A percentile compares a stretch with the other conserved stretches of the same genome.
Conservation (phyloP, 2,329 filamentous ascomycete species). For the Pestalotiopsis sp. region DNA sequence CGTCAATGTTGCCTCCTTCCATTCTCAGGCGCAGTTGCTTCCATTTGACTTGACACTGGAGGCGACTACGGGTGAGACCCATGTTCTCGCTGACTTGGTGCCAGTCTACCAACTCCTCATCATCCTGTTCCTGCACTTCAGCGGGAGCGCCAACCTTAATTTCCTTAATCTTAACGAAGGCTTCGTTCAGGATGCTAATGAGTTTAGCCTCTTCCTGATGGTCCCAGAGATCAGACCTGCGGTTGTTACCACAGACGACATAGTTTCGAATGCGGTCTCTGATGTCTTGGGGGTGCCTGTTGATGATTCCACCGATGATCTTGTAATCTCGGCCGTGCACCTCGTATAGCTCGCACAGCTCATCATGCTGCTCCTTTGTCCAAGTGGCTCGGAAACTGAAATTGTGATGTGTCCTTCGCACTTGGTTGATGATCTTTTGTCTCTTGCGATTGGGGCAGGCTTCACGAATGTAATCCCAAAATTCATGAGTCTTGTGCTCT, state of each 20-base stretch:
- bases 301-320: conserved; percentile 61
- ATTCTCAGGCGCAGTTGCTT: conserved; percentile 41
- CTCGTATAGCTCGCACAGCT: conserved; percentile 49
- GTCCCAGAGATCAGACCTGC: conserved; percentile 60
- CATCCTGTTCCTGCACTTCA: conserved; percentile 38
- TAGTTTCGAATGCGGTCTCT: conserved; percentile 74
- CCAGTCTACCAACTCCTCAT: conserved; percentile 67
- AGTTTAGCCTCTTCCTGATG: conserved; percentile 61
- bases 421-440: conserved; percentile 57
- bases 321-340: conserved; percentile 61
- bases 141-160: conserved; percentile 33
- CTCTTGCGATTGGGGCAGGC: conserved; percentile 53
- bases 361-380: conserved; percentile 60
- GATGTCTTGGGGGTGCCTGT: conserved; percentile 66
- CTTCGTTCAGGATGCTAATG: conserved; percentile 52
- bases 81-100: conserved; percentile 64
- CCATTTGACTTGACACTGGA: conserved; percentile 74
- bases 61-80: conserved; percentile 61
- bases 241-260: conserved; percentile 57
- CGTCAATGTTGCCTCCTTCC: conserved; percentile 25
- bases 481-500: conserved; percentile 33
- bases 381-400: conserved; percentile 62
- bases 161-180: conserved; percentile 50
- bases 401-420: conserved; percentile 67
- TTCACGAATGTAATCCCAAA: conserved; percentile 54